These are phyloP conservation scores for Tulasnella sp. DNA, from an alignment of 768 basidiomycete genomes.

Conservation along the genomic window DNA sequence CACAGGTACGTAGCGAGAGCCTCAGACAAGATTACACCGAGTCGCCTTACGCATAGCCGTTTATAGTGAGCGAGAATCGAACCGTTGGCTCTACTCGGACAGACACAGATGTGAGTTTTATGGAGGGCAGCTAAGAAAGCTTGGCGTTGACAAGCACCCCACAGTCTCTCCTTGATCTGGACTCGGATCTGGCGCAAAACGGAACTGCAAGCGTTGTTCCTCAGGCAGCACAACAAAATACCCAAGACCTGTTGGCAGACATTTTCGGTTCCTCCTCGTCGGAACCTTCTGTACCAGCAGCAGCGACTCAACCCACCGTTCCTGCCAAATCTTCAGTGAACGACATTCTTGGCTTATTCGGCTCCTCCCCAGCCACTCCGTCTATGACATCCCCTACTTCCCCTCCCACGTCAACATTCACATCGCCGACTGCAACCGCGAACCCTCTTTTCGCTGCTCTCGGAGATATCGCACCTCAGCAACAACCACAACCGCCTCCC, in stretches of 20 bases:
- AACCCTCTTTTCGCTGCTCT: conserved; percentile 16
- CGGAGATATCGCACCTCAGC: conserved; percentile 15
- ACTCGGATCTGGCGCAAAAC: conserved; percentile 51
- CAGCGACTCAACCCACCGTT: conserved; percentile 29
- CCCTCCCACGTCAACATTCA: conserved; percentile 17
- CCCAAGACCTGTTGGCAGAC: conserved; percentile 82
- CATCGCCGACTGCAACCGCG: conserved; percentile 25
- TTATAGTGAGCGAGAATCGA: conserved; percentile 83
- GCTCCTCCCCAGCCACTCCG: conserved; percentile 33
- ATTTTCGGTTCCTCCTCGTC: conserved; percentile 59
- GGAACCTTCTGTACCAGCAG: conserved; percentile 25
- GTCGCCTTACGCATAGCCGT: neutral
- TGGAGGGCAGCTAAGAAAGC: too few relatives aligned
- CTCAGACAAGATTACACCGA: neutral
- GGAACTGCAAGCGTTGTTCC: conserved; percentile 33
- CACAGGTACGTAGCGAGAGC: conserved; percentile 45
- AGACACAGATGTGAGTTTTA: conserved; percentile 52
- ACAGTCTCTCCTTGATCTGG: conserved; percentile 26
- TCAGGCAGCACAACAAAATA: conserved; percentile 40
- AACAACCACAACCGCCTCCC: neutral
- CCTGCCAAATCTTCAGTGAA: conserved; percentile 52
- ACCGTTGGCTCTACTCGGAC: conserved; percentile 84
- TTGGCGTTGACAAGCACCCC: too few relatives aligned
- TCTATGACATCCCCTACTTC: conserved; percentile 28
- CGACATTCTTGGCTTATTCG: conserved; percentile 88